These are phyloP conservation scores for Phytophthora kernoviae DNA, from an alignment of 352 stramenopile species.

Conservation along the genomic window DNA sequence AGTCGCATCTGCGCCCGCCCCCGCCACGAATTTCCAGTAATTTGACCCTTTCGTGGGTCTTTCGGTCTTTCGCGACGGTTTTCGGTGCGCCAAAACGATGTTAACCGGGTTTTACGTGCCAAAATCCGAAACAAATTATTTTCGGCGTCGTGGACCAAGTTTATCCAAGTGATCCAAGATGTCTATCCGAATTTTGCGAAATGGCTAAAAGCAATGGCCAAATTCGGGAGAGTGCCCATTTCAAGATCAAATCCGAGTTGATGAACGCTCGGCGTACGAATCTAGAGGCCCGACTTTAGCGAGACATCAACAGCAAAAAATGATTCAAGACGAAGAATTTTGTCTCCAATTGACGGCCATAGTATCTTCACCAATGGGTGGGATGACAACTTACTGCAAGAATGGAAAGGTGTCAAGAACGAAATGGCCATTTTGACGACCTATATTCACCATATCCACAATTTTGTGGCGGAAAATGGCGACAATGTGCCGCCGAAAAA, in stretches of 20 bases:
- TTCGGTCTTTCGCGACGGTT: slow-evolving; percentile 77
- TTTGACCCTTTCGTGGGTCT: slow-evolving; percentile 64
- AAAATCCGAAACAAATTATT: slow-evolving; percentile 58
- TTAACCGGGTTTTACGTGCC: slow-evolving; percentile 70
- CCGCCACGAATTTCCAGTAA: slow-evolving; percentile 39
- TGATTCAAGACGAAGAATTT: slow-evolving; percentile 74
- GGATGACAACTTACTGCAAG: slow-evolving; percentile 66
- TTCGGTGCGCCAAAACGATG: slow-evolving; percentile 74
- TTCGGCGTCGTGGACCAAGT: slow-evolving; percentile 85
- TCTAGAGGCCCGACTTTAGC: slow-evolving; percentile 73
- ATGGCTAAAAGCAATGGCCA: slow-evolving; percentile 65
- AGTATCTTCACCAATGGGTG: slow-evolving; percentile 86
- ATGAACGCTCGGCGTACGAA: slow-evolving; percentile 68
- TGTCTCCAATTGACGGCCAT: slow-evolving; percentile 82
- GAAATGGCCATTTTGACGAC: slow-evolving; percentile 85
- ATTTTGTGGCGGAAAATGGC: slow-evolving; percentile 74
- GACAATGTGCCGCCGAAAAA: slow-evolving; percentile 62
- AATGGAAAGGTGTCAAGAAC: slow-evolving; percentile 73
- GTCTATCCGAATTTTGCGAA: slow-evolving; percentile 71
- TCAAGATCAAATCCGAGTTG: slow-evolving; percentile 62
- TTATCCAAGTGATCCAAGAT: slow-evolving; percentile 64
- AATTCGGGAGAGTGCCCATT: slow-evolving; percentile 60
- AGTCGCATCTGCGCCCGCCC: slow-evolving; percentile 52
- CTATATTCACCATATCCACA: slow-evolving; percentile 81
- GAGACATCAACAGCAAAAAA: slow-evolving; percentile 75